Percentiles rank a stretch among this genome's conserved stretches.
Conservation (phyloP, 2,329 filamentous ascomycete genomes). For the Monosporascus ibericus region DNA sequence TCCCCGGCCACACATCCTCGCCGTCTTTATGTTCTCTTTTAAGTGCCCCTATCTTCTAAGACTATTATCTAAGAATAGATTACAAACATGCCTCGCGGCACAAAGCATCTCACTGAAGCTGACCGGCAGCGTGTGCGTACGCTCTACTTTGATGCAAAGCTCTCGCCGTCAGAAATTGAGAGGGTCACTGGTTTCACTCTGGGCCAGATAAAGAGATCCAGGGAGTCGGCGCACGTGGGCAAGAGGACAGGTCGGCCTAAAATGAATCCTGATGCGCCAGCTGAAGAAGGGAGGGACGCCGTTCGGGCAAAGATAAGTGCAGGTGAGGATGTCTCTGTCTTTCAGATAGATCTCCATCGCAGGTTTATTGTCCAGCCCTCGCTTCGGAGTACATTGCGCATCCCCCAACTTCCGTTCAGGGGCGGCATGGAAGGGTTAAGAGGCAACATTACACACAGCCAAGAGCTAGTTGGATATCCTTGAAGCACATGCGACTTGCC, state of each 20-base stretch:
- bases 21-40: not conserved
- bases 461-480: too few relatives aligned
- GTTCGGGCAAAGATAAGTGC: not conserved
- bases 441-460: too few relatives aligned
- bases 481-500: too few relatives aligned
- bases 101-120: constrained; percentile 3
- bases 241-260: constrained; percentile 3
- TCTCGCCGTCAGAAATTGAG: constrained; percentile 1
- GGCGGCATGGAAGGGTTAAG: too few relatives aligned
- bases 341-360: too few relatives aligned
- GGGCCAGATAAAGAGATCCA: constrained; percentile 5
- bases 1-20: not conserved
- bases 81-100: not conserved
- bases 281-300: not conserved
- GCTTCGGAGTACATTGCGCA: too few relatives aligned
- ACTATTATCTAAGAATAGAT: not conserved
- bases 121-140: constrained; percentile 4
- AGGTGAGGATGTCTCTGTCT: not conserved
- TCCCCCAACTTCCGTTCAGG: too few relatives aligned
- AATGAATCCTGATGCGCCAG: not conserved
- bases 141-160: constrained; percentile 4
- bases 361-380: too few relatives aligned
- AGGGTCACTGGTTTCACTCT: constrained; percentile 2
- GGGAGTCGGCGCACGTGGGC: not conserved
- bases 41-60: not conserved